Evolutionary conservation across 1,284 basidiomycete species (phyloP).

Genomic region (Cystobasidium slooffiae): DNA sequence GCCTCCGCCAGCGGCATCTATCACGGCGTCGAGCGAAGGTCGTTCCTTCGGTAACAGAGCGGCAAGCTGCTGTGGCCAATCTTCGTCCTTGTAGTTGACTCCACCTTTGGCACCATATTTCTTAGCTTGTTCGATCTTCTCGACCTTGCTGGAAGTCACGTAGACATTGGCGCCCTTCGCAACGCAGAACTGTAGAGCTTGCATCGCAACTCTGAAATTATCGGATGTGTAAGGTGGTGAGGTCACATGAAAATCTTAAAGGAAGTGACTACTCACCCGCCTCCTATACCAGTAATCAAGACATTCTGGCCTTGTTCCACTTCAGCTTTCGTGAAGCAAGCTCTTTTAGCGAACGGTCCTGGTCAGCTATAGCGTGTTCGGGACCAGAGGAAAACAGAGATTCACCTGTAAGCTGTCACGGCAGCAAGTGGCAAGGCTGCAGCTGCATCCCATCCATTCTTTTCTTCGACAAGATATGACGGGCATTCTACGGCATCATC

Average conservation of each 20-base stretch:
- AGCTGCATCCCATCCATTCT: conserved; percentile 58
- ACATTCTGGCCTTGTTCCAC: conserved; percentile 71
- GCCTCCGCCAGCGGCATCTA: conserved; percentile 80
- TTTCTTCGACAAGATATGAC: conserved; percentile 66
- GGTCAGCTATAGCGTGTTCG: neutral
- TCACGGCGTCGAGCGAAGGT: conserved; percentile 67
- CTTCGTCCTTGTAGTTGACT: conserved; percentile 71
- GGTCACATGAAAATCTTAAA: neutral
- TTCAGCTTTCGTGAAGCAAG: conserved; percentile 70
- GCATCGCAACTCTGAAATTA: conserved; percentile 70
- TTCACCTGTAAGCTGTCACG: conserved; percentile 79
- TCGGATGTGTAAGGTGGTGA: neutral
- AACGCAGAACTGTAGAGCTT: conserved; percentile 75
- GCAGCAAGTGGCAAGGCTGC: conserved; percentile 77
- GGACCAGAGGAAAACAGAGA: neutral
- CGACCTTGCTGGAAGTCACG: conserved; percentile 74
- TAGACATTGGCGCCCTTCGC: conserved; percentile 78
- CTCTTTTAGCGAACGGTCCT: conserved; percentile 59
- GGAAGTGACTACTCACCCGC: conserved; percentile 61
- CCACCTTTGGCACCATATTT: conserved; percentile 77
- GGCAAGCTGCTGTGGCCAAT: conserved; percentile 69
- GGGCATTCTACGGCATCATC: conserved; percentile 72
- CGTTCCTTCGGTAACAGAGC: conserved; percentile 61
- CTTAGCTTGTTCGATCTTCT: conserved; percentile 71
- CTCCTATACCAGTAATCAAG: conserved; percentile 70